Evolutionary conservation across 495 filamentous ascomycete species (phyloP).

Genomic region (Tuber magnatum): DNA sequence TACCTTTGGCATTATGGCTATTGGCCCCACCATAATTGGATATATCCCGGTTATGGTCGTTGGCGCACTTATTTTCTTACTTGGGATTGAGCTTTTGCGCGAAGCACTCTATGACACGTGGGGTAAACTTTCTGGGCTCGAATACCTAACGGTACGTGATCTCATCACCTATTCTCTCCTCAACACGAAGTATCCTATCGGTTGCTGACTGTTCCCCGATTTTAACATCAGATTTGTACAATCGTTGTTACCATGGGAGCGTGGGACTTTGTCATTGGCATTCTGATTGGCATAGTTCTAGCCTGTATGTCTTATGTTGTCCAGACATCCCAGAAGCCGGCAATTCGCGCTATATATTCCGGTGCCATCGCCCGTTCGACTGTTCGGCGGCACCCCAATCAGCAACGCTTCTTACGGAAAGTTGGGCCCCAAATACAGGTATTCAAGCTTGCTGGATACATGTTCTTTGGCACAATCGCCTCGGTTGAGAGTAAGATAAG

Average conservation of each 20-base stretch:
- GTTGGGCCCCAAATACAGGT: conserved; percentile 82
- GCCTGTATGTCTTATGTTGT: conserved; percentile 87
- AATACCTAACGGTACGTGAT: conserved; percentile 73
- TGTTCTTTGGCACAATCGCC: conserved; percentile 96
- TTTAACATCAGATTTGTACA: conserved; percentile 57
- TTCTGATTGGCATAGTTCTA: conserved; percentile 81
- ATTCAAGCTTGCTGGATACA: conserved; percentile 81
- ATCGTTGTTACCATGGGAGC: conserved; percentile 94
- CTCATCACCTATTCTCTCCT: not conserved
- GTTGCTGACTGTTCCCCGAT: not conserved
- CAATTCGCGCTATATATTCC: conserved; percentile 76
- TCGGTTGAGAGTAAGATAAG: conserved; percentile 83
- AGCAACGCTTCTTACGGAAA: conserved; percentile 74
- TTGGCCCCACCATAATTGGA: conserved; percentile 80
- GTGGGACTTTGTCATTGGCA: conserved; percentile 92
- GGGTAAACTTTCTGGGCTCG: conserved; percentile 72
- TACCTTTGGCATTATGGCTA: conserved; percentile 70
- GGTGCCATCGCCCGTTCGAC: conserved; percentile 84
- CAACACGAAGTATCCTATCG: conserved; percentile 31
- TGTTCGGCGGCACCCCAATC: conserved; percentile 79
- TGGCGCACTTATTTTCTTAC: conserved; percentile 82
- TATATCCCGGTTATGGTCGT: conserved; percentile 97
- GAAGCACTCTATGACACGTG: conserved; percentile 85
- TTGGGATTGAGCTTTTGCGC: conserved; percentile 80
- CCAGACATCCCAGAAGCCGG: conserved; percentile 79